phyloP scores from a whole-genome alignment of 129 eudicot species.

The Centella asiatica region DNA sequence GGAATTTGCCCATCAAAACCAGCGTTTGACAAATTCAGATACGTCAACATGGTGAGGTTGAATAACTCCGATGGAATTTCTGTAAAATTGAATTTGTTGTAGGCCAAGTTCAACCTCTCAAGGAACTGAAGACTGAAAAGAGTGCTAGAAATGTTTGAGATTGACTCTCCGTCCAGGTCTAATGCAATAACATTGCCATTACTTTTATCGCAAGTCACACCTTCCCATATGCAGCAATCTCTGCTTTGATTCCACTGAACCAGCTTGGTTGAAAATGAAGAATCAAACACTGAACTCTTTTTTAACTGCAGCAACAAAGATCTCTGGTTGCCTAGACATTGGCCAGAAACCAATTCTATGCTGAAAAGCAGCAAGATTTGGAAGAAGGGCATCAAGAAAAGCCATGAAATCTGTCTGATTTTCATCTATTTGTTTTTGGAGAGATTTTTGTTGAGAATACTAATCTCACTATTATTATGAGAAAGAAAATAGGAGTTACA shows the following conservation, averaged over 20 bases:
- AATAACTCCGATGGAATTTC: slow-evolving; percentile 20
- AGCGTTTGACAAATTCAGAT: slow-evolving; percentile 26
- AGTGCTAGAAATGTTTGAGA: neutral
- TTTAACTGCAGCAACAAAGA: slow-evolving; percentile 18
- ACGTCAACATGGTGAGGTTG: slow-evolving; percentile 12
- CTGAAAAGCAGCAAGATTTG: neutral
- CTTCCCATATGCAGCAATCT: slow-evolving; percentile 26
- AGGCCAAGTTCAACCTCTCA: slow-evolving; percentile 12
- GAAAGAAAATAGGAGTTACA: too few species aligned
- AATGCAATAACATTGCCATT: slow-evolving; percentile 17
- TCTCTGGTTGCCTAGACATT: slow-evolving; percentile 19
- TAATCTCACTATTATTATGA: too few species aligned
- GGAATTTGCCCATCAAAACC: slow-evolving; percentile 56
- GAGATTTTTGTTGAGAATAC: too few species aligned
- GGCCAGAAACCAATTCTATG: slow-evolving; percentile 9
- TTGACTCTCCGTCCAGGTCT: slow-evolving; percentile 8
- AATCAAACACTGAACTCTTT: neutral
- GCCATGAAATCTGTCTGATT: slow-evolving; percentile 6
- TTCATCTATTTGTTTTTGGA: slow-evolving; percentile 5
- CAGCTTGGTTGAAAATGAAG: slow-evolving; percentile 16
- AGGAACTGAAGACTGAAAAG: slow-evolving; percentile 28
- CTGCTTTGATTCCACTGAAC: slow-evolving; percentile 11
- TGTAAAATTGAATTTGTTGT: slow-evolving; percentile 12
- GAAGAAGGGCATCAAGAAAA: slow-evolving; percentile 12
- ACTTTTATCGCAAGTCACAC: slow-evolving; percentile 12